Evolutionary conservation across 768 basidiomycete genomes (phyloP), one percentile per base, ranked within the genome.

Genomic region (Rhodotorula diobovata): DNA sequence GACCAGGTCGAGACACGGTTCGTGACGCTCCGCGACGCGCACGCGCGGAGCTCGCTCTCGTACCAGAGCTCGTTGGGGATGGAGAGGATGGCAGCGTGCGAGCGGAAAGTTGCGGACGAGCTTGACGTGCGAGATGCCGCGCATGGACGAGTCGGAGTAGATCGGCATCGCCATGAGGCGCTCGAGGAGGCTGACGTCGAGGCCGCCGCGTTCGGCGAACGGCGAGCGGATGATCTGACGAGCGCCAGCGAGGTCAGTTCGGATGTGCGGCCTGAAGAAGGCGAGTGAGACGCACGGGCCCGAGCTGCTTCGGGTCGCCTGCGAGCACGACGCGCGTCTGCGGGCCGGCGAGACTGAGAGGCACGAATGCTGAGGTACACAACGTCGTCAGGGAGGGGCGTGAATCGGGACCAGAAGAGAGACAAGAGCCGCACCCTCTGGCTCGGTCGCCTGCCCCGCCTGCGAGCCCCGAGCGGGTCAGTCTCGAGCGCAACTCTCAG

Each of bases 241-340:
- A 34, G 32, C 16, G 11, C 8, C 21, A 23, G 5, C n/a, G 7
- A 15, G 0, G 58, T 34, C 28, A 48, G 53, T 20, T 23, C 15
- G 34, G 11, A 39, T 39, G n/a, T 23, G 20, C 20, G 15, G 0
- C 21, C 32, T 43, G 50, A 10, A 28, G 32, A 20, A n/a, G 16
- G 18, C 28, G 39, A 18, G 23, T 10, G 4, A 9, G 32, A 56
- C 68, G 39, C 56, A 80, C 75, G 0, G 81, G 80, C 7, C 80
- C 80, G 16, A 82, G 78, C 73, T 82, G 81, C 41, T 80, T 77
- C 14, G 75, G 66, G 63, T 82, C 81, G 34, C 81, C 81, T 35
- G 77, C 79, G 8, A 82, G 74, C 12, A 78, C 62, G 7, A 81
- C 61, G 28, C 75, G 63, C 14, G 79, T 75, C 16, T 48, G 25